Conservation (phyloP, 108 stramenopile species). For the Mediolabrus comicus region DNA sequence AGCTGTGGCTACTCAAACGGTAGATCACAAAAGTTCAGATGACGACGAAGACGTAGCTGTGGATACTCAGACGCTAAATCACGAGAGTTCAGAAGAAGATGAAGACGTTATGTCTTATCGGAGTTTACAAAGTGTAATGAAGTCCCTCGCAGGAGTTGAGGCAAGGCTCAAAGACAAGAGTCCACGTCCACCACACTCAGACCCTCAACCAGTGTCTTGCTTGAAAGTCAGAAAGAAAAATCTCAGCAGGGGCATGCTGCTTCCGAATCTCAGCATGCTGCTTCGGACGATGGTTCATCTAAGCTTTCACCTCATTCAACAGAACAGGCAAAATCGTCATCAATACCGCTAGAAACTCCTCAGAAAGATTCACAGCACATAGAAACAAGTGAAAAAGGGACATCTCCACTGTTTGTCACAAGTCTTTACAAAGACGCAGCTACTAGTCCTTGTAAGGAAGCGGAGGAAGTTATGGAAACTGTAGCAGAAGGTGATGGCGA, state of each 20-base stretch:
- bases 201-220: not conserved
- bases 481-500: not conserved
- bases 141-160: not conserved
- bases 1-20: not conserved
- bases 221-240: not conserved
- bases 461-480: not conserved
- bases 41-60: not conserved
- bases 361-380: not conserved
- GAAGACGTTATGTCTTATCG: not conserved
- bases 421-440: conserved; percentile 2
- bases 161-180: not conserved
- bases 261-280: not conserved
- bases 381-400: conserved; percentile 27
- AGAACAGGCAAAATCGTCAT: not conserved
- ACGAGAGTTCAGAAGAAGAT: not conserved
- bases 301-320: no score
- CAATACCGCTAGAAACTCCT: not conserved
- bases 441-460: not conserved
- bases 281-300: not conserved
- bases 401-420: conserved; percentile 17
- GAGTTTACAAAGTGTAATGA: conserved; percentile 3
- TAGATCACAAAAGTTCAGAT: no score
- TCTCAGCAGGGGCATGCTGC: no score
- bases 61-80: not conserved
- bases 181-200: not conserved